Evolutionary conservation across 179 eudicot genomes (phyloP).

Genomic region (Amaranthus tricolor): DNA sequence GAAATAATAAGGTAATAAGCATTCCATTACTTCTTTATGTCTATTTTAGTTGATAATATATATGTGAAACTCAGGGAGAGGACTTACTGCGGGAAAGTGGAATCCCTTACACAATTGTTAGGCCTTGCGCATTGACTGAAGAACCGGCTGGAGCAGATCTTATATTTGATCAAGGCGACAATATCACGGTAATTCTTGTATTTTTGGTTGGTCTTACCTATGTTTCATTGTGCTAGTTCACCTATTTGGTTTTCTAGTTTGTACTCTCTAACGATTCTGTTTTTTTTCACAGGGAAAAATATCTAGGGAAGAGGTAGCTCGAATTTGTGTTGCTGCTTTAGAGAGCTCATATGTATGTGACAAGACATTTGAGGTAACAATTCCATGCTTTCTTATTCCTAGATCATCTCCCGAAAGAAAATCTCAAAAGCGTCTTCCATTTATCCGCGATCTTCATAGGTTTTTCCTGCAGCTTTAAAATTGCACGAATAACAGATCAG

Average conservation of each 20-base stretch:
- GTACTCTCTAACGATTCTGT: background rate
- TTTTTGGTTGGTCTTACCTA: background rate
- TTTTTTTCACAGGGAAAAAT: constrained; percentile 65
- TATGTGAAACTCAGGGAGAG: constrained; percentile 63
- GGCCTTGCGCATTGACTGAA: constrained; percentile 97
- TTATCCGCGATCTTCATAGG: background rate
- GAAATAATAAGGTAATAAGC: background rate
- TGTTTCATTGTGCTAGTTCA: background rate
- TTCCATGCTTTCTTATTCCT: background rate
- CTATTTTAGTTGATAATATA: background rate
- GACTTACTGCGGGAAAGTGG: constrained; percentile 89
- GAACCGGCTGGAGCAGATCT: constrained; percentile 99
- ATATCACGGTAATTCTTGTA: constrained; percentile 58
- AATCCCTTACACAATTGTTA: constrained; percentile 75
- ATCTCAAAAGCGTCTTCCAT: background rate
- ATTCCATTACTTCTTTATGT: background rate
- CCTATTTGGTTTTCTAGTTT: background rate
- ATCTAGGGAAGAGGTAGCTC: constrained; percentile 93
- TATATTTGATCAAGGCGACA: constrained; percentile 93
- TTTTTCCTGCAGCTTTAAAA: background rate
- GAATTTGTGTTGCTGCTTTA: constrained; percentile 85
- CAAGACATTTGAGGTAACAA: constrained; percentile 88
- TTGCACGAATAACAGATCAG: background rate
- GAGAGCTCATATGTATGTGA: constrained; percentile 79
- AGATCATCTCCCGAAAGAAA: background rate